Base-by-base conservation (phyloP, 345 rosid species). In the Hibiscus trionum region DNA sequence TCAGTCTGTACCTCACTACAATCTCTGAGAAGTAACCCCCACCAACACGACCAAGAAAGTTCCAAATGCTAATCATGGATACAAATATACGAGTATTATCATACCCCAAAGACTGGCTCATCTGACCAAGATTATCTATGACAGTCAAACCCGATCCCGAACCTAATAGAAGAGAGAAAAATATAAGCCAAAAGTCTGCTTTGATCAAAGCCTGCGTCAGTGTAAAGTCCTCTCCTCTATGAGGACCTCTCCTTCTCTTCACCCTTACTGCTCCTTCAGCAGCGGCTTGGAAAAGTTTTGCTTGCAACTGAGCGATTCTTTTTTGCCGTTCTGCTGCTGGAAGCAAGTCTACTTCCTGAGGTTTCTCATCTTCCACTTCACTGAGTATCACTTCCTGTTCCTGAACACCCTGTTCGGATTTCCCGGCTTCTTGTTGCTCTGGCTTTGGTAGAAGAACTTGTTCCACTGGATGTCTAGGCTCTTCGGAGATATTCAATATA, bases 51-150 rank as follows among this genome's bases (percentile, higher is more conserved):
- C 99, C 98, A 69, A 96, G 96, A 77, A 96, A 96, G 83, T 93
- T 96, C 98, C 98, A 96, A 74, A 96, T 88, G 81, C 99, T 96
- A 77, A 96, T 89, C 97, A 96, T 84, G 74, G 97, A 96, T 62
- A 93, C 97, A 78, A 89, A 90, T 71, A 93, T 88, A 73, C 91
- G 98, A 27, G 93, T 70, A 79, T 91, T 91, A 76, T 91, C 78
- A 69, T 89, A 89, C 16, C 98, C 93, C 15, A 93, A 83, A 76
- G 99, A 96, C 72, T 91, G 90, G 80, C 97, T 89, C 93, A 93
- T 84, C 87, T 96, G 99, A 71, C 99, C 99, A 53, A 96, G 88
- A 72, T 96, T 96, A 83, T 96, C 99, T 12, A 96, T 96, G 59
- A 93, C 93, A 0, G 99, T 93, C 86, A 96, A 69, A 50, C 99